These are phyloP conservation scores for Pascua guehoae DNA, from an alignment of 1,284 basidiomycete genomes.

Conservation along the genomic window DNA sequence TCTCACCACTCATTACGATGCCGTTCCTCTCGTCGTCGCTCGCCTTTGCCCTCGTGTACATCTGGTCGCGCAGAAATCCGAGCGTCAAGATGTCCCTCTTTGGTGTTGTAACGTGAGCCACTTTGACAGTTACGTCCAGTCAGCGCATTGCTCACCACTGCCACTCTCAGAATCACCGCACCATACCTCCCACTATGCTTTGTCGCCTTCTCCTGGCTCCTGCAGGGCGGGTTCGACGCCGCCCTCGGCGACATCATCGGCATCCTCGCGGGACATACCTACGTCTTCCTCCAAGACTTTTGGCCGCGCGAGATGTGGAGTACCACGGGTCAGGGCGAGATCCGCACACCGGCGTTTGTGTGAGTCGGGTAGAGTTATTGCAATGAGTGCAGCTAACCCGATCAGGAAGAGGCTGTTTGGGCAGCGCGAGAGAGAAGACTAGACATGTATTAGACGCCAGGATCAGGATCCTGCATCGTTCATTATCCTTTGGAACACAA, in stretches of 20 bases:
- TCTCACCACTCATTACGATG: conserved; percentile 81
- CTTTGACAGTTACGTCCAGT: not conserved
- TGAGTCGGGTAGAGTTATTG: conserved; percentile 53
- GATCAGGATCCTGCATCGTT: no score
- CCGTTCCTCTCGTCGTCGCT: conserved; percentile 64
- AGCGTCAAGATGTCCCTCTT: conserved; percentile 92
- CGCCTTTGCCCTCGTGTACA: conserved; percentile 90
- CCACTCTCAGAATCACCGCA: conserved; percentile 65
- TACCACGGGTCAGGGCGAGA: conserved; percentile 51
- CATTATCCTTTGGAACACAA: no score
- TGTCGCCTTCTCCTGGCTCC: conserved; percentile 79
- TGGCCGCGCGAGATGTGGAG: conserved; percentile 84
- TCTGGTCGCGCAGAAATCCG: conserved; percentile 93
- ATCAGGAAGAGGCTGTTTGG: conserved; percentile 11
- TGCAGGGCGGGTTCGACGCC: conserved; percentile 80
- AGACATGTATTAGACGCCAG: not conserved
- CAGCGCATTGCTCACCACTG: not conserved
- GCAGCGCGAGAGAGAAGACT: conserved; percentile 7
- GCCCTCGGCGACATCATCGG: conserved; percentile 78
- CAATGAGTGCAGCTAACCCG: conserved; percentile 1
- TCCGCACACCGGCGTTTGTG: conserved; percentile 72
- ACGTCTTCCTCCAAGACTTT: conserved; percentile 89
- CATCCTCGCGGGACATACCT: conserved; percentile 83
- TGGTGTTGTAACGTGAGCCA: conserved; percentile 69
- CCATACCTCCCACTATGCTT: conserved; percentile 91